Evolutionary conservation across 805 yeast species (phyloP), one percentile per base, ranked within the genome.

Genomic region (Blastobotrys peoriensis): DNA sequence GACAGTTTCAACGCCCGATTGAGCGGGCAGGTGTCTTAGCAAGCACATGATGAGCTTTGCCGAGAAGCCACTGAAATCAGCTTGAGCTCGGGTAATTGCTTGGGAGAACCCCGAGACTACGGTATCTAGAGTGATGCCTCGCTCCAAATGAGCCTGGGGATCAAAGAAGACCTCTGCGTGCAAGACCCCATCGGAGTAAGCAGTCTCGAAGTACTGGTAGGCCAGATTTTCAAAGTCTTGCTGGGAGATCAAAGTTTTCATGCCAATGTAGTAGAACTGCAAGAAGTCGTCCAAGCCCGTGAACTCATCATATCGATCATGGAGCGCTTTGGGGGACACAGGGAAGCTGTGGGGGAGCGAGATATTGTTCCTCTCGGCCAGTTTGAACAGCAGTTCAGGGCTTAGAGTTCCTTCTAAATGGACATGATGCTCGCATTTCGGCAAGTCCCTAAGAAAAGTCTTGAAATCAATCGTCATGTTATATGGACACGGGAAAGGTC

Each of bases 381-480:
- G 67, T 42, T 77, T 75, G 64, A 83, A 82, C 47, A 85, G 67
- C 30, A 84, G 70, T 40, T 76, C 76, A n/a, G 94, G 93, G 49
- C 81, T 84, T 45, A 85, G 63, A 34, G 94, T 83, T 27, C 94
- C 95, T 67, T 85, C 94, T 37, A 86, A 62, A 64, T 86, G 95
- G 49, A 85, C 76, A 60, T 86, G 95, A 61, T 85, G 91, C 62
- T 86, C 95, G 68, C 93, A 85, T 64, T 86, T 86, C 47, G 95
- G 95, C 41, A 86, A 68, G 54, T 81, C 91, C 34, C 63, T 67
- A 40, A 84, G 70, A 62, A 83, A 84, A 47, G 62, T 25, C 20
- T 27, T 38, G 18, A 41, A 33, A 5, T 17, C 43, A 8, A 19
- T 56, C 44, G 65, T 65, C 70, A 74, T 70, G 33, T 38, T 38